phyloP scores from a whole-genome alignment of 345 rosid genomes.

The Lepidium africanum region DNA sequence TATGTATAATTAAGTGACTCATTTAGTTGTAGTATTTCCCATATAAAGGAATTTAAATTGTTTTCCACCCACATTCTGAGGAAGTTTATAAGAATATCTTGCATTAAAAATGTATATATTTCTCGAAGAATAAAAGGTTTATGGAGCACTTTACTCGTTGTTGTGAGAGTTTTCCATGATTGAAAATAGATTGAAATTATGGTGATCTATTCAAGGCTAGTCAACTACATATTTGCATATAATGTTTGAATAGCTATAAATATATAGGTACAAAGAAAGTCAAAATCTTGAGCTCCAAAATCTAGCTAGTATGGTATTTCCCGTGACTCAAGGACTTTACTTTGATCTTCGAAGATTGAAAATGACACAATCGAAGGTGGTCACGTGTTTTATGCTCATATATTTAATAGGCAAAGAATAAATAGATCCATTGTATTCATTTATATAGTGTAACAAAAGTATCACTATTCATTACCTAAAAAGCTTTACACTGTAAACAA shows the following conservation, averaged over 20 bases:
- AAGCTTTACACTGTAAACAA: background rate
- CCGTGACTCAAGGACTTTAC: constrained; percentile 26
- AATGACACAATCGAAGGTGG: constrained; percentile 12
- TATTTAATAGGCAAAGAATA: constrained; percentile 5
- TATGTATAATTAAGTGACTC: no score
- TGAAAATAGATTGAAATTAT: background rate
- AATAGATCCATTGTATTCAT: background rate
- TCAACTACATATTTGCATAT: background rate
- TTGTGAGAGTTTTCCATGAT: background rate
- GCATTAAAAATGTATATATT: no score
- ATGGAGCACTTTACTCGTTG: no score
- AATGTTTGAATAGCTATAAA: background rate
- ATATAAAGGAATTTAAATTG: no score
- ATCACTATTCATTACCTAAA: background rate
- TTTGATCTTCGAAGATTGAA: constrained; percentile 20
- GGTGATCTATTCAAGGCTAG: background rate
- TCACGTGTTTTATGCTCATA: constrained; percentile 19
- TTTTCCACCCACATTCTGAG: no score
- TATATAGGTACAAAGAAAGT: constrained; percentile 11
- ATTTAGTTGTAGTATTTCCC: no score
- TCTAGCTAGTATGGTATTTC: constrained; percentile 16
- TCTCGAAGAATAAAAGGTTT: no score
- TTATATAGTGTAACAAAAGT: background rate
- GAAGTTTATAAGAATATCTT: no score
- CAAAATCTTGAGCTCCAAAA: constrained; percentile 29